Percentiles rank a stretch among this genome's conserved stretches.
phyloP scores from a whole-genome alignment of 257 asterid species.

The Capsicum baccatum region DNA sequence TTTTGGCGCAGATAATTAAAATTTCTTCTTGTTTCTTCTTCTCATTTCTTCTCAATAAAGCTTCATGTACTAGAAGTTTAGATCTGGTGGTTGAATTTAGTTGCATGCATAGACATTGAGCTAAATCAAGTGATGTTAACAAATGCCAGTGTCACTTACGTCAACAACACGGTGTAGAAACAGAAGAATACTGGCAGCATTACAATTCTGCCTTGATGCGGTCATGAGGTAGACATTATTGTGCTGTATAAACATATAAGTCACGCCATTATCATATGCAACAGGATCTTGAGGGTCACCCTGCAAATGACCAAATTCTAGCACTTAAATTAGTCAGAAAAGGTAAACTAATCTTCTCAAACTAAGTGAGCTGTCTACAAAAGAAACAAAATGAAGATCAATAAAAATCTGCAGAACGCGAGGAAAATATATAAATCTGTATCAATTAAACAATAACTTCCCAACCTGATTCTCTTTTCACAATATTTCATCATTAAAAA shows the following conservation, averaged over 20 bases:
- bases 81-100: not conserved
- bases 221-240: constrained; percentile 96
- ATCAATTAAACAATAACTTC: constrained; percentile 6
- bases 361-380: not conserved
- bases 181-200: constrained; percentile 95
- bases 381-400: not conserved
- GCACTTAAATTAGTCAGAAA: constrained; percentile 20
- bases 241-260: constrained; percentile 96
- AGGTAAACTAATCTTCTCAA: constrained; percentile 17
- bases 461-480: not conserved
- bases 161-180: constrained; percentile 98
- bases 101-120: not conserved
- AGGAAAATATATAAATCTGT: not conserved
- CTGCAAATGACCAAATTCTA: constrained; percentile 42
- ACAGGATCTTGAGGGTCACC: constrained; percentile 98
- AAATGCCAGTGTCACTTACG: constrained; percentile 61
- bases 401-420: not conserved
- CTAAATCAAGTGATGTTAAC: not conserved
- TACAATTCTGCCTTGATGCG: constrained; percentile 97
- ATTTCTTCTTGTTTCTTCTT: not conserved
- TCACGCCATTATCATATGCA: constrained; percentile 83
- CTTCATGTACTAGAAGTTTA: not conserved
- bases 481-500: constrained; percentile 13
- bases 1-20: not conserved
- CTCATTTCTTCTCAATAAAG: not conserved